Evolutionary conservation across 177 flowering plant genomes (phyloP), one percentile per base, ranked within the genome.

Genomic region (Vitis hybrid): DNA sequence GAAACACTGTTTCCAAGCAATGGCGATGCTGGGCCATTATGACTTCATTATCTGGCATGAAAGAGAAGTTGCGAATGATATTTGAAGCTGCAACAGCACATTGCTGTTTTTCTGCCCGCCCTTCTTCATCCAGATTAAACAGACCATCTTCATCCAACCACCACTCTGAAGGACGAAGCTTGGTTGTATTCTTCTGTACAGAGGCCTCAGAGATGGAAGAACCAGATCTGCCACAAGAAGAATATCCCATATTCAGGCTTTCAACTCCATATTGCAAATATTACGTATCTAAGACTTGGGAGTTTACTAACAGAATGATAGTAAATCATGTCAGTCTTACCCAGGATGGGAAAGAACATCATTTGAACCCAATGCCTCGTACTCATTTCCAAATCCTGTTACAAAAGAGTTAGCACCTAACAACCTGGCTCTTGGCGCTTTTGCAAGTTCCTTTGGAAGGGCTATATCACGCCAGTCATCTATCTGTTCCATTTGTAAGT

Each of bases 391-490:
- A 79, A 89, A 95, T 49, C 99, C 99, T 9, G 94, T 86, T 29
- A 88, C 93, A 50, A 75, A 51, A 72, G 94, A 84, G 83, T 85
- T 93, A 22, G 81, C 79, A 68, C 97, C 97, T 77, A 95, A 75
- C 50, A 78, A 67, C 80, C 97, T 87, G 58, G 71, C 79, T 72
- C 98, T 84, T 56, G 87, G 80, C 51, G 72, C 75, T 74, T 81
- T 87, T 5, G 65, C 70, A 31, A 80, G 77, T 13, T 90, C 97
- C 77, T 83, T 90, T 14, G 99, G 97, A 64, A 89, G 85, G 52
- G 97, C 88, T 66, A 95, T 83, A 74, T 93, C 99, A 77, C 98
- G 90, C 99, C 99, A 95, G 56, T 93, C 99, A 87, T 95, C 99
- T 19, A 95, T 82, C 99, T 95, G 89, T 69, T 60, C 60, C 10